Conservation (phyloP, 176 grass and related monocot species). For the Rhynchospora pubera region DNA sequence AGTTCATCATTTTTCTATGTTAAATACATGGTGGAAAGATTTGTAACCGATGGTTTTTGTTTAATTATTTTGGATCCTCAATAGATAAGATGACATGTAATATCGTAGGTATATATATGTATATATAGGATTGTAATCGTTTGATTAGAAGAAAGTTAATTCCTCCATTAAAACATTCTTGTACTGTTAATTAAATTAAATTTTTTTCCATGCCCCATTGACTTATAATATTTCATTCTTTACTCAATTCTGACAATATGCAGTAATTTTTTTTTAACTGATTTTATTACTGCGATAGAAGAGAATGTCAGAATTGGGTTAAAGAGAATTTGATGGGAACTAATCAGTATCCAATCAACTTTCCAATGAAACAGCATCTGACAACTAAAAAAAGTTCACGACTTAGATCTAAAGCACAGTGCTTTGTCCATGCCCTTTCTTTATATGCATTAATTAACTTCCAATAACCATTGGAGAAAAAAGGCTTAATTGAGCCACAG, state of each 20-base stretch:
- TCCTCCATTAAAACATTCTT: neutral
- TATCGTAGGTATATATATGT: no score
- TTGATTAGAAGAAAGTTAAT: neutral
- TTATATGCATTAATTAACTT: neutral
- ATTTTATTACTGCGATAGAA: neutral
- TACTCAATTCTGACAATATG: neutral
- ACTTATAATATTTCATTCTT: neutral
- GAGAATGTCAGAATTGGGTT: neutral
- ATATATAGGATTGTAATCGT: no score
- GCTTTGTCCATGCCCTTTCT: neutral
- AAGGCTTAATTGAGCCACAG: neutral
- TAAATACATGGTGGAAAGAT: neutral
- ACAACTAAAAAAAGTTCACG: neutral
- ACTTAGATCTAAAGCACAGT: neutral
- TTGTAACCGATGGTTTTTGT: neutral
- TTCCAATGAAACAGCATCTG: neutral
- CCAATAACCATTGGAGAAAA: neutral
- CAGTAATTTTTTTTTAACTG: neutral
- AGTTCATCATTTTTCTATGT: neutral
- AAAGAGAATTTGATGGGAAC: neutral
- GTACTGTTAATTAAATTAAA: neutral
- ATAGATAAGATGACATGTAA: no score
- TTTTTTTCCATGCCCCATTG: neutral
- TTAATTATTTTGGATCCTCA: neutral
- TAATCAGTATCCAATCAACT: neutral